Conservation (phyloP, 192 early-diverging fungal genomes). For the Coemansia reversa region DNA sequence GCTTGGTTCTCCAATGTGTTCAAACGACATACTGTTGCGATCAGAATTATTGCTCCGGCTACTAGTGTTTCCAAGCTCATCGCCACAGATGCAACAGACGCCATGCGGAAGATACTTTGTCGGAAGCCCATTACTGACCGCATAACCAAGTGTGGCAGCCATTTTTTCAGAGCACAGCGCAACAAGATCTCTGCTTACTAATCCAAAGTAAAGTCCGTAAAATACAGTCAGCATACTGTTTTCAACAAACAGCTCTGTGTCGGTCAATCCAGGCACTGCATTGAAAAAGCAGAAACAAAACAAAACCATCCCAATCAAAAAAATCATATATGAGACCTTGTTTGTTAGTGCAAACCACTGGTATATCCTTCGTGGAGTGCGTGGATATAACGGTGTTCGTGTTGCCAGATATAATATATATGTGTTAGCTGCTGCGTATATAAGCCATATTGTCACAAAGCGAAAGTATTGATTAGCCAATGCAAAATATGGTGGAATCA, state of each 20-base stretch:
- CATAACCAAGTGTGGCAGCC: slow-evolving; percentile 48
- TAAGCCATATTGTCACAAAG: slow-evolving; percentile 39
- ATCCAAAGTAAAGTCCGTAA: slow-evolving; percentile 52
- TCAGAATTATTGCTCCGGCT: neutral
- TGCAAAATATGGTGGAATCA: slow-evolving; percentile 51
- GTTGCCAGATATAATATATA: slow-evolving; percentile 44
- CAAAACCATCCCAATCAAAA: slow-evolving; percentile 27
- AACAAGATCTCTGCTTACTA: slow-evolving; percentile 53
- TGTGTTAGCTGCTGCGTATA: slow-evolving; percentile 28
- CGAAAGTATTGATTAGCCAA: slow-evolving; percentile 34
- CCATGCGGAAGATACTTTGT: slow-evolving; percentile 33
- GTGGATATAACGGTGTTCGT: slow-evolving; percentile 32
- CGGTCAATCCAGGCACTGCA: slow-evolving; percentile 39
- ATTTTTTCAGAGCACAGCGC: slow-evolving; percentile 49
- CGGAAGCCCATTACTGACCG: slow-evolving; percentile 24
- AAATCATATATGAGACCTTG: slow-evolving; percentile 45
- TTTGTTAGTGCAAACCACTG: slow-evolving; percentile 53
- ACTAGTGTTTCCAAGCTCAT: slow-evolving; percentile 12
- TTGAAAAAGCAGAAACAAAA: slow-evolving; percentile 44
- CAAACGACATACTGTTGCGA: neutral
- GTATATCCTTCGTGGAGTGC: slow-evolving; percentile 48
- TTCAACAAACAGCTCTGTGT: slow-evolving; percentile 33
- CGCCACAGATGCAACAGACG: slow-evolving; percentile 51
- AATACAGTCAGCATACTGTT: slow-evolving; percentile 31
- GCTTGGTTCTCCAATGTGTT: neutral